Evolutionary conservation across 2,329 filamentous ascomycete genomes (phyloP).

Genomic region (Colletotrichum phormii): DNA sequence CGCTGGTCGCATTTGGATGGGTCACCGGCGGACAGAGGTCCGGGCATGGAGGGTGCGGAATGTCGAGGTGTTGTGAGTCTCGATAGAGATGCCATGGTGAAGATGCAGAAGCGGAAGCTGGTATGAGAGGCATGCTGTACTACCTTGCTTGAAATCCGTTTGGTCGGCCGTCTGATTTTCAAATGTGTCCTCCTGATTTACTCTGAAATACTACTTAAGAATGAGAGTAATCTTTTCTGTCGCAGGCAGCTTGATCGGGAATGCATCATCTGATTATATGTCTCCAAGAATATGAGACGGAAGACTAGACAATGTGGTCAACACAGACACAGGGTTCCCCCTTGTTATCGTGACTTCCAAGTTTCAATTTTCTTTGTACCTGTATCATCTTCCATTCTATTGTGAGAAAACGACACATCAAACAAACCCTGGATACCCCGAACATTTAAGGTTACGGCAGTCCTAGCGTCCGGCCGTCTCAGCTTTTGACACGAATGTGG

Average conservation of each 20-base stretch:
- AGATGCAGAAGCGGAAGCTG: slow-evolving; percentile 19
- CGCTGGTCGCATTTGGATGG: slow-evolving; percentile 34
- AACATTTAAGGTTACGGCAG: not conserved
- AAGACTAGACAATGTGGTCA: not conserved
- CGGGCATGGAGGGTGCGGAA: slow-evolving; percentile 39
- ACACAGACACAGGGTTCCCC: not conserved
- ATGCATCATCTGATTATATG: no score
- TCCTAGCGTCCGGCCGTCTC: not conserved
- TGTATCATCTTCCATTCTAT: not conserved
- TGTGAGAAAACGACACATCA: not conserved
- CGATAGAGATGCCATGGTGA: slow-evolving; percentile 40
- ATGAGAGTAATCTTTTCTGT: not conserved
- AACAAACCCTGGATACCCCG: not conserved
- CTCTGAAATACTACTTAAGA: not conserved
- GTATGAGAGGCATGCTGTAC: not conserved
- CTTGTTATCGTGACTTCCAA: not conserved
- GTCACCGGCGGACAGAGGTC: slow-evolving; percentile 37
- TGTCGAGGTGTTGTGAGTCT: slow-evolving; percentile 41
- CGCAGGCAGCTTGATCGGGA: no score
- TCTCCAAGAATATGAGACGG: not conserved
- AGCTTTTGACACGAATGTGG: not conserved
- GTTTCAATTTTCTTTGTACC: not conserved
- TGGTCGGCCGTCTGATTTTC: not conserved
- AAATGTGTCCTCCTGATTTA: not conserved
- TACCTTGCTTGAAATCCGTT: not conserved